Evolutionary conservation across 176 grass and related monocot genomes (phyloP).

Genomic region (Hyparrhenia diplandra): DNA sequence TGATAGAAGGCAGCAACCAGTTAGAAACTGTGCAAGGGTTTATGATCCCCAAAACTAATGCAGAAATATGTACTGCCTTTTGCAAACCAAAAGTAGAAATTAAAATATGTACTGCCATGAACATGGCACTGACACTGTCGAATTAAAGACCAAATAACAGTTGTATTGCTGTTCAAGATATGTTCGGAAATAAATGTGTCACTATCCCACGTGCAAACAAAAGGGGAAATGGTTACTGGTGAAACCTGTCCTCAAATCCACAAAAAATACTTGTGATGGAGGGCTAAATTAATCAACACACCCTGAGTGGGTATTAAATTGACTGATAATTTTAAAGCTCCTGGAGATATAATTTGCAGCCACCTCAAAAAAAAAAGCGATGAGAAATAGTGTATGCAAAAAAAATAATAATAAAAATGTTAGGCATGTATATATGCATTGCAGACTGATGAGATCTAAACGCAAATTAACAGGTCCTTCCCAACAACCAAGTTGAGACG

Average conservation of each 20-base stretch:
- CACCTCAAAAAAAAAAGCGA: neutral
- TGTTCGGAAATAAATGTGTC: neutral
- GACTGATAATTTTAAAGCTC: neutral
- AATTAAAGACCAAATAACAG: neutral
- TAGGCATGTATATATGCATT: neutral
- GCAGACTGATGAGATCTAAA: constrained; percentile 1
- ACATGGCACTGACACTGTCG: neutral
- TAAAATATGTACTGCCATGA: neutral
- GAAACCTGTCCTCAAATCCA: neutral
- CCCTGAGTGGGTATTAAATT: neutral
- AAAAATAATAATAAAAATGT: too few relatives aligned
- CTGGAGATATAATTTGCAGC: neutral
- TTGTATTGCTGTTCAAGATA: neutral
- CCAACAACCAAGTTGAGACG: constrained; percentile 6
- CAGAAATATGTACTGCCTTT: neutral
- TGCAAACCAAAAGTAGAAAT: neutral
- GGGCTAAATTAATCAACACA: neutral
- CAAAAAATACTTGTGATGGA: neutral
- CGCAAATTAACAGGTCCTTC: neutral
- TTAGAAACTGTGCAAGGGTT: neutral
- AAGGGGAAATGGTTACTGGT: neutral
- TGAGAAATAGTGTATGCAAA: neutral
- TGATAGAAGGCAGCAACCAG: neutral
- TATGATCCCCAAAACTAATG: neutral
- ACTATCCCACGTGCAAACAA: neutral